Evolutionary conservation across 768 basidiomycete species (phyloP), one percentile per base, ranked within the genome.

Genomic region (Cubamyces sp.): DNA sequence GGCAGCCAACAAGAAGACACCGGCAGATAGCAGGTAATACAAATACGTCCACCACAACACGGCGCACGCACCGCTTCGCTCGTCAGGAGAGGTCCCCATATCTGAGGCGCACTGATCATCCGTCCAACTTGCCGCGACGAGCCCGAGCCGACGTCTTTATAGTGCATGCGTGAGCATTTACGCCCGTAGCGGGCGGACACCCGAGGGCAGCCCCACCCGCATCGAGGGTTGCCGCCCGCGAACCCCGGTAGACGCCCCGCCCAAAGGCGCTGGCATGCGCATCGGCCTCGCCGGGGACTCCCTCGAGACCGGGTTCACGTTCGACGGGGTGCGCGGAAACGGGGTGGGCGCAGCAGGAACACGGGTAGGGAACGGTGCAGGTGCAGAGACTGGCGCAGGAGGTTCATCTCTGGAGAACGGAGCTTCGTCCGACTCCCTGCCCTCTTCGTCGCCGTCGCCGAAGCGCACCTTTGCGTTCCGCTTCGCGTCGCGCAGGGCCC

Each of bases 381-480:
- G 25, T 21, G 48, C 50, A 9, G 26, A 45, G 15, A 15, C 41
- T 16, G 5, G 47, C 40, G 23, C 34, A 11, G 6, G 34, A 9
- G 34, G 6, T 34, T 34, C 34, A 34, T 34, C 34, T 34, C 34
- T 34, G 34, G 34, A 5, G 34, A 34, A 34, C 34, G 34, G 9
- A 11, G 5, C 34, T 34, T 37, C 26, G 40, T 49, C n/a, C n/a
- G n/a, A n/a, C n/a, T n/a, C 50, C 49, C 30, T 23, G 14, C 39
- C 37, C 21, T 47, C 51, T 28, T 19, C 23, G 23, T 41, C 60
- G 15, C 53, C 62, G 23, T 60, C 61, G 39, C 49, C 60, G 49
- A 70, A 70, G 42, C 66, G 66, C 55, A 70, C 64, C 54, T 56
- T 66, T 43, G 69, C 66, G 37, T 54, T 67, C 43, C 71, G 71